Evolutionary conservation across 2,329 filamentous ascomycete species (phyloP), one percentile per base, ranked within the genome.

Genomic region (Salinomyces thailandicus): DNA sequence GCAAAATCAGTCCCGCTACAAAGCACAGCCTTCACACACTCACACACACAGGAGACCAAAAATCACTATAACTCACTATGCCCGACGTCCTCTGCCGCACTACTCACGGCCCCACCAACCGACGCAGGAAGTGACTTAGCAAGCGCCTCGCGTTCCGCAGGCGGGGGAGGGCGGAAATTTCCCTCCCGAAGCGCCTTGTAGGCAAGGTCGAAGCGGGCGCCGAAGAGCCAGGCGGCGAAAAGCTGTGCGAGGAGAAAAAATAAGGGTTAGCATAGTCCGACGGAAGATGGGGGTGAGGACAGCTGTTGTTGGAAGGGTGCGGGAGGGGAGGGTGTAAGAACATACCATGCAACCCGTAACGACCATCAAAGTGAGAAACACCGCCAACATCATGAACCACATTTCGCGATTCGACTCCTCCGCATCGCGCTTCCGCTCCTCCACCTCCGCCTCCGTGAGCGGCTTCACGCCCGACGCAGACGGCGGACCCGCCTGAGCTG

Each of bases 311-410:
- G 13, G 1, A 37, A 14, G n/a, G 22, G 3, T 18, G 9, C 14
- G 4, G 29, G 20, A 32, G 3, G 30, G 22, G 22, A 26, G 22
- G 22, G 11, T 19, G 12, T 11, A 13, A 5, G 13, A 13, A 66
- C 77, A 51, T 71, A 95, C 86, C 89, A 96, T 95, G 17, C 81
- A 49, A 34, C 64, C 66, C 14, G 85, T 80, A 27, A 95, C 73
- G 24, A 87, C 52, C 26, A 77, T 48, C 48, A 96, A 66, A n/a
- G 81, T 77, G 17, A 67, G 63, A 22, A 89, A 51, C 5, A 86
- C 77, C 27, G 79, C 74, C 15, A 68, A 54, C 26, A 82, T 64
- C 51, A 96, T 71, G 52, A 82, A 73, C 36, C 70, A 63, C 33
- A 71, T 57, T 44, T 78, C 75, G 52, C 66, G 63, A 49, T 64